Evolutionary conservation across 371 early-diverging fungal species (phyloP).

Genomic region (Basidiobolus meristosporus): DNA sequence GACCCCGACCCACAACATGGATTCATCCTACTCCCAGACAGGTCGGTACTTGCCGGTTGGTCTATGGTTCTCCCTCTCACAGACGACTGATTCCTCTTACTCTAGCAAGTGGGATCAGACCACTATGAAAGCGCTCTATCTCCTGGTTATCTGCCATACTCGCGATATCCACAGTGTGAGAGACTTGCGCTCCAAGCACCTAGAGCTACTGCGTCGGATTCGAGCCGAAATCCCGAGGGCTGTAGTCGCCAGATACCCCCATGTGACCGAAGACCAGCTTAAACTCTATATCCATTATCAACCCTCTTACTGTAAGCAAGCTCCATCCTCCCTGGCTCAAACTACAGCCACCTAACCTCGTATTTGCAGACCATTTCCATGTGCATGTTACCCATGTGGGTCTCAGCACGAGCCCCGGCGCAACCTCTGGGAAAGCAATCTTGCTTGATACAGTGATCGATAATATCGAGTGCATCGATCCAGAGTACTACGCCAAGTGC

Average conservation of each 20-base stretch:
- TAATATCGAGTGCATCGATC: constrained; percentile 27
- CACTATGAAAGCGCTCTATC: constrained; percentile 34
- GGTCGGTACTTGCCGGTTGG: constrained; percentile 10
- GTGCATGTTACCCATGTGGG: constrained; percentile 55
- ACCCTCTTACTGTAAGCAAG: constrained; percentile 51
- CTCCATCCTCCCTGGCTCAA: no score
- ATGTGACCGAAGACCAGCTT: constrained; percentile 22
- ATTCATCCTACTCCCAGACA: constrained; percentile 62
- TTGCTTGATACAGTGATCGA: constrained; percentile 52
- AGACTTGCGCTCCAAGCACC: constrained; percentile 29
- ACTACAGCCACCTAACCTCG: no score
- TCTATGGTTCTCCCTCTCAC: background rate
- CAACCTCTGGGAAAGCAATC: constrained; percentile 48
- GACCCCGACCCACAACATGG: constrained; percentile 25
- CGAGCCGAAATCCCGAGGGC: constrained; percentile 17
- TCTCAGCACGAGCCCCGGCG: constrained; percentile 26
- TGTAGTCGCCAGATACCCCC: constrained; percentile 20
- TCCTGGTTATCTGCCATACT: constrained; percentile 35
- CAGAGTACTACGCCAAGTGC: constrained; percentile 23
- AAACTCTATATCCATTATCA: constrained; percentile 69
- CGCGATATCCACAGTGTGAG: constrained; percentile 35
- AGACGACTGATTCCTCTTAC: background rate
- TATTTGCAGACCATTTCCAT: constrained; percentile 41
- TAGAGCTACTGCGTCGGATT: constrained; percentile 41
- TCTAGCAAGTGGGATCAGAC: constrained; percentile 51